A percentile compares a stretch with the other conserved stretches of the same genome.
Conservation (phyloP, 129 eudicot genomes). For the Oenanthe sinensis region DNA sequence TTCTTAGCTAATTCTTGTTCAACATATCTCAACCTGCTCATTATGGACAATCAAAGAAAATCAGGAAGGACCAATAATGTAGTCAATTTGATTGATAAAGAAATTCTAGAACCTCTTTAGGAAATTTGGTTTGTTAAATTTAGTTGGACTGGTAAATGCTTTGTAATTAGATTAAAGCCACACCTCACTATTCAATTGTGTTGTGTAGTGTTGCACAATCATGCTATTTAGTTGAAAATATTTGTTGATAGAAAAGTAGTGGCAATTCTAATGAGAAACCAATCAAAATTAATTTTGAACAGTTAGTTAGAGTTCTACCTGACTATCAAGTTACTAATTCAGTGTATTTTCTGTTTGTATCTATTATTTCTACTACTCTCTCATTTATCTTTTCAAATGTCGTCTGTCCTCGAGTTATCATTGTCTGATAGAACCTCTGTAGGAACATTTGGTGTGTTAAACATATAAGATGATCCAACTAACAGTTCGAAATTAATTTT, state of each 20-base stretch:
- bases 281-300: not conserved
- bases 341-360: too few species aligned
- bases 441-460: too few species aligned
- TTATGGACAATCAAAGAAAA: conserved; percentile 3
- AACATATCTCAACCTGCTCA: conserved; percentile 72
- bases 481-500: not conserved
- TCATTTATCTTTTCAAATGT: too few species aligned
- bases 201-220: not conserved
- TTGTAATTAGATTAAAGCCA: not conserved
- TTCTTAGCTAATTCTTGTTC: conserved; percentile 97
- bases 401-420: too few species aligned
- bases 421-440: too few species aligned
- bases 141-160: not conserved
- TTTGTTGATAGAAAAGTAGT: not conserved
- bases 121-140: not conserved
- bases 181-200: not conserved
- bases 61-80: not conserved
- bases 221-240: not conserved
- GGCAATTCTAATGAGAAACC: not conserved
- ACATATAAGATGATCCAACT: too few species aligned
- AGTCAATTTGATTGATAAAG: not conserved
- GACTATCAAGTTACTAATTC: too few species aligned
- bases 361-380: too few species aligned
- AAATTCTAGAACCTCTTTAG: not conserved
- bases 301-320: too few species aligned